Evolutionary conservation across 2,329 filamentous ascomycete genomes (phyloP), one percentile per base, ranked within the genome.

Genomic region (Aspergillus felis): DNA sequence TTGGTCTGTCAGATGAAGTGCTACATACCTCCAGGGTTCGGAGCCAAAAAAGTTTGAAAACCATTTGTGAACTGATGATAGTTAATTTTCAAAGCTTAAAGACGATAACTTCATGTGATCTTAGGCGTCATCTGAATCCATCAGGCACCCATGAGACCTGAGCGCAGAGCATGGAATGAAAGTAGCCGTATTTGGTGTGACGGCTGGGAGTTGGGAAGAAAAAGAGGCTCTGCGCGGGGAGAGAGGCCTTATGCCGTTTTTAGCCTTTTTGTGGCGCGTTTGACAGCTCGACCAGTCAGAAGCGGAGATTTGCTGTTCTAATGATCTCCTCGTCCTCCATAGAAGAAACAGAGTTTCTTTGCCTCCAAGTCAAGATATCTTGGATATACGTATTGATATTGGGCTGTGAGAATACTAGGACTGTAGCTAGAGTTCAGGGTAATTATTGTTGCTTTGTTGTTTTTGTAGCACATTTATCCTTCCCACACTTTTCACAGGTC

Each of bases 1-100:
- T 35, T 12, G 7, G 38, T n/a, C 17, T 24, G 3, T 9, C 9
- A n/a, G 22, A 35, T 54, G 12, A 4, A 25, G n/a, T 35, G 17
- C n/a, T 27, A 64, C 72, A 59, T 60, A 75, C 73, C 67, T 76
- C 74, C 50, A 76, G 56, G 50, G 66, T 58, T 32, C 67, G 68
- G 42, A 75, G 58, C 64, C 68, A 66, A 48, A 68, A 66, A 53
- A 66, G 58, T 44, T 64, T 62, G 53, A 64, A 61, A n/a, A 66
- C 64, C 66, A 70, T 70, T n/a, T 57, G n/a, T 58, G 48, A 29
- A 41, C 28, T 29, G n/a, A 42, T 48, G 22, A 29, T 50, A 29
- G 14, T 25, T 22, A 41, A 22, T 51, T 14, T 22, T n/a, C 32
- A 4, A 5, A 41, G 10, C 6, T 32, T 12, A 22, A 6, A n/a